Evolutionary conservation across 495 filamentous ascomycete genomes (phyloP), one percentile per base, ranked within the genome.

Genomic region (Tuber microsphaerosporum): DNA sequence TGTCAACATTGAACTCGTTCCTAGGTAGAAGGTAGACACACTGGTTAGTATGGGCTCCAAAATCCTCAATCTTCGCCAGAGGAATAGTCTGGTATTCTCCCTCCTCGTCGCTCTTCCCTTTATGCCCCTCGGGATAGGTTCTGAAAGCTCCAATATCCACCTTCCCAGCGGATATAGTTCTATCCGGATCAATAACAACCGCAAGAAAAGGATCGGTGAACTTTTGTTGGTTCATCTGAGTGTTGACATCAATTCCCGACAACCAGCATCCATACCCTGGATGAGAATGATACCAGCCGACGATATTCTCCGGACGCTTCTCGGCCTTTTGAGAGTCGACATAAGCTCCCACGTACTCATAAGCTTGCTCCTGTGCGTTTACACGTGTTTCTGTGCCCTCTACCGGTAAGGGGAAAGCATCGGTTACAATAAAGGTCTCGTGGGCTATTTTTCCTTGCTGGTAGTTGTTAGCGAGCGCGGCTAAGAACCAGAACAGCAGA

Each of bases 231-330:
- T 89, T 89, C 75, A 87, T 85, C 83, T 99, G 92, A 31, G 96
- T 99, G 61, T 86, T 86, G 31, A 98, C 96, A 83, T 99, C 96
- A 83, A 98, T 98, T 41, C 96, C 96, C 51, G 90, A 93, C 34
- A 99, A 88, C 96, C 96, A 99, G 86, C 96, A 99, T 14, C 96
- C 96, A 82, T 99, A 99, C 16, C 96, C 96, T 0, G 96, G 96
- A 82, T 99, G 96, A 77, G 90, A 92, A 85, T 99, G 96, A 83
- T 99, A 99, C 96, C 96, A 99, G 31, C 96, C 96, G 12, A 98
- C 91, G 6, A 90, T 92, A 82, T 99, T 98, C 83, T 99, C 96
- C 82, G 88, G 84, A 71, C 94, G 91, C 41, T 87, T 87, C 46
- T 91, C 91, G 16, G 85, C 86, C 74, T 94, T 91, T 51, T 94